A percentile compares a stretch with the other conserved stretches of the same genome.
Conservation (phyloP, 2,329 filamentous ascomycete genomes). For the Dactylellina parvicollis region DNA sequence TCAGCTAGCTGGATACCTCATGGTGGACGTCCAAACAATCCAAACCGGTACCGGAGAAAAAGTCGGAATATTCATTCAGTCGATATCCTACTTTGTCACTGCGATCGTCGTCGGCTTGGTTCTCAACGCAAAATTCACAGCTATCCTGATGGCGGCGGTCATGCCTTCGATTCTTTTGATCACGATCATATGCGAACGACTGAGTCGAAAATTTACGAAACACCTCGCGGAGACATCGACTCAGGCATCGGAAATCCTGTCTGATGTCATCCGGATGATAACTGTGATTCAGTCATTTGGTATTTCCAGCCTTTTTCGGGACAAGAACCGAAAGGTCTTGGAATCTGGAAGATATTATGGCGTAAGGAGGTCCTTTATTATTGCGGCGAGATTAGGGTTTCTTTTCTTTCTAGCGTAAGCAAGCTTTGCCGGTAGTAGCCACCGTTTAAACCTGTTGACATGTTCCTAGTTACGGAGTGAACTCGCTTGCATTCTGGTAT, state of each 20-base stretch:
- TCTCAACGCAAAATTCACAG: conserved; percentile 71
- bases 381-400: conserved; percentile 69
- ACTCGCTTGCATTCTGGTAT: conserved; percentile 75
- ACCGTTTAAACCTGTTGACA: too few relatives aligned
- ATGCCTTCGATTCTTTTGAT: conserved; percentile 65
- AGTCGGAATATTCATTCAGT: conserved; percentile 72
- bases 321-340: conserved; percentile 37
- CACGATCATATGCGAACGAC: conserved; percentile 63
- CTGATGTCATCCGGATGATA: conserved; percentile 64
- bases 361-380: conserved; percentile 68
- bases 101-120: conserved; percentile 75
- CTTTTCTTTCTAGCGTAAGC: conserved; percentile 71
- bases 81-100: conserved; percentile 73
- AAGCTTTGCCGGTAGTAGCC: neutral
- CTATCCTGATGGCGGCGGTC: conserved; percentile 68
- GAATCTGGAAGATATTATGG: conserved; percentile 50
- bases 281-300: conserved; percentile 66
- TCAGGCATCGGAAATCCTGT: conserved; percentile 63
- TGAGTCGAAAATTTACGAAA: conserved; percentile 63
- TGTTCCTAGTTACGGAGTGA: conserved; percentile 67
- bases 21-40: conserved; percentile 73
- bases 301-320: conserved; percentile 33
- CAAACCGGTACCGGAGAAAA: conserved; percentile 77
- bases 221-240: conserved; percentile 61
- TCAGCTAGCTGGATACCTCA: conserved; percentile 72